These are phyloP conservation scores for Aspergillus sp. DNA, from an alignment of 2,329 filamentous ascomycete genomes.

Conservation along the genomic window DNA sequence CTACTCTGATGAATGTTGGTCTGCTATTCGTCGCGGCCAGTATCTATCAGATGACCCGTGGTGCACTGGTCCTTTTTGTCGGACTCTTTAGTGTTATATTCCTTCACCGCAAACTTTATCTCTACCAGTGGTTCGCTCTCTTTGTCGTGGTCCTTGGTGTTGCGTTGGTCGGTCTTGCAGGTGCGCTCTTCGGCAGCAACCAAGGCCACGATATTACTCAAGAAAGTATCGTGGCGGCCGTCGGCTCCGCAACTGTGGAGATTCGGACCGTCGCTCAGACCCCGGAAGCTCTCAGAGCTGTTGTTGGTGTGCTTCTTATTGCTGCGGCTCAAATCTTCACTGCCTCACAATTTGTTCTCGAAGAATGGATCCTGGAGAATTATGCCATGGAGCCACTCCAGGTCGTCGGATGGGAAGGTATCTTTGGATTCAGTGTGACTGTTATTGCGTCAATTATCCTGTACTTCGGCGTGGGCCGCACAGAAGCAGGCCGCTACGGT, in stretches of 20 bases:
- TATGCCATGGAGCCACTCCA: conserved; percentile 82
- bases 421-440: conserved; percentile 87
- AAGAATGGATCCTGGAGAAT: conserved; percentile 87
- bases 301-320: conserved; percentile 87
- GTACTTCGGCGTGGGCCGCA: conserved; percentile 76
- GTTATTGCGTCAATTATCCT: conserved; percentile 77
- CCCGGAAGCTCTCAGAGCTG: conserved; percentile 66
- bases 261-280: conserved; percentile 48
- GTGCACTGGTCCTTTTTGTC: conserved; percentile 92
- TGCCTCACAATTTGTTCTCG: conserved; percentile 91
- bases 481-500: conserved; percentile 73
- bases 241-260: conserved; percentile 49
- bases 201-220: conserved; percentile 42
- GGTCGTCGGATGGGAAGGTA: conserved; percentile 94
- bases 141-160: conserved; percentile 87
- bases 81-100: conserved; percentile 94
- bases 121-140: conserved; percentile 93
- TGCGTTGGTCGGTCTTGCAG: conserved; percentile 85
- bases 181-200: conserved; percentile 73
- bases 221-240: conserved; percentile 30
- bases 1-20: conserved; percentile 96
- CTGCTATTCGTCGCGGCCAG: conserved; percentile 91
- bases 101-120: conserved; percentile 73
- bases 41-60: conserved; percentile 98
- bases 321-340: conserved; percentile 96